Evolutionary conservation across 805 yeast species (phyloP).

Genomic region (Ogataea nonfermentans): DNA sequence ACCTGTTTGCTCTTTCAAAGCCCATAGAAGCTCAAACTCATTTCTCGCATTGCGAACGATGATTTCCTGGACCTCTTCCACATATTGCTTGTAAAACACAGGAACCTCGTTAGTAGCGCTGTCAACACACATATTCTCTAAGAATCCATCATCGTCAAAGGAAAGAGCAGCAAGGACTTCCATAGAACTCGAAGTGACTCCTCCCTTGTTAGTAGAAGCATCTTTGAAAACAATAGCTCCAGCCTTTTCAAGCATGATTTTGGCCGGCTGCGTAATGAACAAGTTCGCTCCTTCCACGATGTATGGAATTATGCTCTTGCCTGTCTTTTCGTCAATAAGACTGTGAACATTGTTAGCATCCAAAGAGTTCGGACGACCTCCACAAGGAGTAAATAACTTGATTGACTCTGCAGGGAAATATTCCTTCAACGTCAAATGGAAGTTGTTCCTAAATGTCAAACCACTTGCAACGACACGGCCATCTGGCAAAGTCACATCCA

Average conservation of each 20-base stretch:
- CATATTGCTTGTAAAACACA: conserved; percentile 77
- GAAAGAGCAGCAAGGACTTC: conserved; percentile 95
- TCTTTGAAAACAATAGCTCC: conserved; percentile 90
- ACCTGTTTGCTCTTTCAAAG: conserved; percentile 61
- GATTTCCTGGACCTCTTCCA: conserved; percentile 73
- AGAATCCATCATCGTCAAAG: conserved; percentile 80
- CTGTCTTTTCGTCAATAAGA: conserved; percentile 72
- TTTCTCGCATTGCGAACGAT: conserved; percentile 74
- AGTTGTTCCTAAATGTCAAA: conserved; percentile 82
- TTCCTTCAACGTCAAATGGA: conserved; percentile 73
- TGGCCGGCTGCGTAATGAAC: conserved; percentile 93
- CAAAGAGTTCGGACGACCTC: conserved; percentile 97
- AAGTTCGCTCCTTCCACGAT: conserved; percentile 97
- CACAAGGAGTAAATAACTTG: conserved; percentile 94
- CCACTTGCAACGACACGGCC: conserved; percentile 80
- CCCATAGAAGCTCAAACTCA: conserved; percentile 89
- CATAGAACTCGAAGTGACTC: conserved; percentile 94
- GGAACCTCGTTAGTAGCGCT: conserved; percentile 55
- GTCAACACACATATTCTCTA: conserved; percentile 73
- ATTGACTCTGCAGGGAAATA: conserved; percentile 56
- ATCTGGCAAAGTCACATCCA: conserved; percentile 71
- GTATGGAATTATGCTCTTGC: conserved; percentile 75
- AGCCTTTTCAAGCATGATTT: conserved; percentile 77
- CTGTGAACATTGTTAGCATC: conserved; percentile 76
- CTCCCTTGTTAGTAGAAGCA: conserved; percentile 97